Evolutionary conservation across 257 asterid genomes (phyloP), one percentile per base, ranked within the genome.

Genomic region (Nicotiana tomentosiformis): DNA sequence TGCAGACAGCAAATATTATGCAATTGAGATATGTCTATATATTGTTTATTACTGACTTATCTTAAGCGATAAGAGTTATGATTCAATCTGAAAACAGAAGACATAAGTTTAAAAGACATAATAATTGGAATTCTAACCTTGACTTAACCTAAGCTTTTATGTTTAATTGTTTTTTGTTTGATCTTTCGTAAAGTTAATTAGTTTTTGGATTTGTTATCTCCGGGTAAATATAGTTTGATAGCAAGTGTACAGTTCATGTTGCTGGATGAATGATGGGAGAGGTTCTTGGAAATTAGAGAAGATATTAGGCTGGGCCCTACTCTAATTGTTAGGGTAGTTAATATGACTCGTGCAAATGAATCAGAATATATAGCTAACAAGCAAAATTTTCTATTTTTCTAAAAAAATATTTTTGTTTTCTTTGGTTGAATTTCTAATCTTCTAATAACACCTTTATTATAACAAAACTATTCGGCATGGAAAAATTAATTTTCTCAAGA

Each of bases 221-320:
- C 0, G 8, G 37, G 53, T 67, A 33, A 67, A 33, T n/a, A 1
- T n/a, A 39, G 56, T 18, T 37, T 39, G 77, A 68, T 37, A 9
- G 10, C 5, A 35, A 33, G 15, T 23, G 26, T 18, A 57, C 10
- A 67, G 20, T 66, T 67, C 55, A 23, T 58, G 55, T 26, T 74
- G 81, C 66, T 82, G 46, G 46, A 39, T 39, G 46, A 39, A 39
- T 76, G 23, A 51, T 51, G 58, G 65, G 32, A 66, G 78, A 76
- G 69, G 29, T 53, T 78, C 49, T 77, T n/a, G n/a, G 23, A 43
- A 65, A 55, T 77, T 66, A 30, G 80, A 62, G 77, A 82, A 51
- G 35, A 30, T 49, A 79, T 43, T 23, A 39, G 66, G 65, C 30
- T 69, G 77, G 55, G 32, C 77, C 56, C 77, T 39, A 10, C n/a